Evolutionary conservation across 1,284 basidiomycete species (phyloP).

Genomic region (Earliella scabrosa): DNA sequence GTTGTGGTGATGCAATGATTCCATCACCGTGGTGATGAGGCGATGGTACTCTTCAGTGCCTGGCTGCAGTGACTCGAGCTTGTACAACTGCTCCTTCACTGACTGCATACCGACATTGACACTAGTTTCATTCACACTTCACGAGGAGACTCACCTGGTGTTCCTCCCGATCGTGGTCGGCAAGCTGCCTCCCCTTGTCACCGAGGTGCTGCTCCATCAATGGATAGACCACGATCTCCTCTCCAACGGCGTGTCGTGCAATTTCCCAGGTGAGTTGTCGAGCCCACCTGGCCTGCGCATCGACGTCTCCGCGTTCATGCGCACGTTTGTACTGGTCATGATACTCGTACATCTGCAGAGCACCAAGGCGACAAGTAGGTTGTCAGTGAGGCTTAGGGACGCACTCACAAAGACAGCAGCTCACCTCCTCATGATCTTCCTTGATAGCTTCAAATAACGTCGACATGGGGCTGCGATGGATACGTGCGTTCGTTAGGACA

Average conservation of each 20-base stretch:
- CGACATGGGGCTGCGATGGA: slow-evolving; percentile 28
- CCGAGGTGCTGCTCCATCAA: slow-evolving; percentile 68
- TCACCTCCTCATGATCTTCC: slow-evolving; percentile 50
- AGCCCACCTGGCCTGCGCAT: slow-evolving; percentile 57
- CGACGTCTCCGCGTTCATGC: slow-evolving; percentile 41
- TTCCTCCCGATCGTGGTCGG: slow-evolving; percentile 62
- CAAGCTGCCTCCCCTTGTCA: slow-evolving; percentile 51
- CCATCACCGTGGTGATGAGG: slow-evolving; percentile 49
- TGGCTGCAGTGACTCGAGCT: slow-evolving; percentile 48
- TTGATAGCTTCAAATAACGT: slow-evolving; percentile 47
- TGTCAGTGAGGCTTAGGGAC: background rate
- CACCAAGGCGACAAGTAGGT: too few species aligned
- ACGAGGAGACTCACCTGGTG: slow-evolving; percentile 47
- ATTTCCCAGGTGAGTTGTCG: slow-evolving; percentile 64
- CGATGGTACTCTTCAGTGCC: slow-evolving; percentile 48
- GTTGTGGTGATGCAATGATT: slow-evolving; percentile 54
- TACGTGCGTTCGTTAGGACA: background rate
- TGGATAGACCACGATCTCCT: slow-evolving; percentile 71
- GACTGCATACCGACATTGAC: slow-evolving; percentile 27
- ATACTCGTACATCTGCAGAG: slow-evolving; percentile 55
- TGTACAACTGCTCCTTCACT: slow-evolving; percentile 54
- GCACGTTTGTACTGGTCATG: slow-evolving; percentile 55
- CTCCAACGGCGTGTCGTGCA: slow-evolving; percentile 64
- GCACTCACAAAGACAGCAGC: background rate
- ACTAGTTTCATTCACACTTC: background rate